These are phyloP conservation scores for Graphiopsis chlorocephala DNA, from an alignment of 2,329 filamentous ascomycete genomes.

Conservation along the genomic window DNA sequence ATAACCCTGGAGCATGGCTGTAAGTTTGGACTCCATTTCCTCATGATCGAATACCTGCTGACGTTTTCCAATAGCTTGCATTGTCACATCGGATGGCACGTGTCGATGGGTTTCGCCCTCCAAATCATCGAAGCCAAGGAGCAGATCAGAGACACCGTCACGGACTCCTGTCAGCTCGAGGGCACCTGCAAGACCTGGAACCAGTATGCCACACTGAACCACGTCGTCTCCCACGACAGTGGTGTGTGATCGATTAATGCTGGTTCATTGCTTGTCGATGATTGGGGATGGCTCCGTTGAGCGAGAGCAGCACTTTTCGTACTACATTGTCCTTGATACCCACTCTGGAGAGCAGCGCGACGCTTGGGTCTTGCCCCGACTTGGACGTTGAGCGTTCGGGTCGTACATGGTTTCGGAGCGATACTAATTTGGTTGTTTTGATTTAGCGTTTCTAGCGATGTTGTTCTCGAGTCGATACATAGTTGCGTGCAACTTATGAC, in stretches of 20 bases:
- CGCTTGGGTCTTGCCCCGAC: not conserved
- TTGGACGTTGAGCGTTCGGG: not conserved
- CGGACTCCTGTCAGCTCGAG: slow-evolving; percentile 23
- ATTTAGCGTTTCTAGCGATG: slow-evolving; percentile 9
- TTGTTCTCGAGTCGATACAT: not conserved
- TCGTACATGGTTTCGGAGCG: not conserved
- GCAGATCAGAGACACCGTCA: slow-evolving; percentile 29
- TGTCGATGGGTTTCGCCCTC: slow-evolving; percentile 25
- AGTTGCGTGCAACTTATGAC: not conserved
- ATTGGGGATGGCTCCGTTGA: not conserved
- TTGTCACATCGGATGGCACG: slow-evolving; percentile 29
- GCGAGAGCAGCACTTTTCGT: slow-evolving; percentile 8
- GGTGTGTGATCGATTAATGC: slow-evolving; percentile 20
- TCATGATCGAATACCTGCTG: too few species aligned
- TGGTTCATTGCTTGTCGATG: not conserved
- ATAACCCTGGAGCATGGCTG: slow-evolving; percentile 33
- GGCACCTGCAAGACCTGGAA: slow-evolving; percentile 26
- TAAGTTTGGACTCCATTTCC: slow-evolving; percentile 4
- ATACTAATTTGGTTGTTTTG: not conserved
- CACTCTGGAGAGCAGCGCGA: not conserved
- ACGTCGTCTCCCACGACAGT: slow-evolving; percentile 20
- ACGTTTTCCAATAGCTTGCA: not conserved
- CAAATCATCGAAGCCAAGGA: slow-evolving; percentile 26
- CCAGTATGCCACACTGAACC: slow-evolving; percentile 21
- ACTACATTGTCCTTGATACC: slow-evolving; percentile 3